Conservation (phyloP, 2,329 filamentous ascomycete genomes). For the Plectosphaerella sp. region DNA sequence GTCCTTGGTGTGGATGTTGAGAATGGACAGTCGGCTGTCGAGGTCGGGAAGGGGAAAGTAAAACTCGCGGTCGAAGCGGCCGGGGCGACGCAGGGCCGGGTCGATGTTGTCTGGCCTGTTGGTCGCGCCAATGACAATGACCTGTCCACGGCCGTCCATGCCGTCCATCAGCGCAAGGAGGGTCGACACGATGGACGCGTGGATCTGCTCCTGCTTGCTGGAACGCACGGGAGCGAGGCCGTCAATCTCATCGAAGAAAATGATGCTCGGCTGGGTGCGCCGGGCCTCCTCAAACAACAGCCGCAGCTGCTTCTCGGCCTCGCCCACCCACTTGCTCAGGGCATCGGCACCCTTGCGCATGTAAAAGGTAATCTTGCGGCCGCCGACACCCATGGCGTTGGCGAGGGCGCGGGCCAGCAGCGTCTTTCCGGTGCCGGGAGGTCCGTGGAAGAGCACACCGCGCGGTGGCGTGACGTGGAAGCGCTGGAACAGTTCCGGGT, state of each 20-base stretch:
- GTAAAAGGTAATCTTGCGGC: conserved; percentile 95
- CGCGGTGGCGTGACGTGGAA: conserved; percentile 93
- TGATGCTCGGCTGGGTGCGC: conserved; percentile 95
- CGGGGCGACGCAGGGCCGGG: conserved; percentile 87
- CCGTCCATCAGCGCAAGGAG: conserved; percentile 94
- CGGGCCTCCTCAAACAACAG: conserved; percentile 93
- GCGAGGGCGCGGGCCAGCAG: conserved; percentile 90
- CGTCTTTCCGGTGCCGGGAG: conserved; percentile 96
- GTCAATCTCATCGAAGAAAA: conserved; percentile 99
- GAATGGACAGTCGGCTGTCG: conserved; percentile 75
- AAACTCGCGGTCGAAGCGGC: conserved; percentile 94
- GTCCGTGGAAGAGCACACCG: conserved; percentile 93
- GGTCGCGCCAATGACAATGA: conserved; percentile 98
- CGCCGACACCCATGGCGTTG: conserved; percentile 78
- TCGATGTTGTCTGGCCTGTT: conserved; percentile 96
- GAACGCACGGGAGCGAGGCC: conserved; percentile 92
- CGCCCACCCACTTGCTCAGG: conserved; percentile 97
- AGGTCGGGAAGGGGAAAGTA: conserved; percentile 91
- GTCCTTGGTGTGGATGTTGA: conserved; percentile 91
- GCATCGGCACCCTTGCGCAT: conserved; percentile 99
- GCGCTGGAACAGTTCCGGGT: conserved; percentile 86
- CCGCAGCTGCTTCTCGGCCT: conserved; percentile 91
- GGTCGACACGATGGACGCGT: conserved; percentile 94
- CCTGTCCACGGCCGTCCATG: conserved; percentile 96
- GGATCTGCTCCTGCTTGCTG: conserved; percentile 98